Evolutionary conservation across 2,329 filamentous ascomycete species (phyloP).

Genomic region (Decorospora gaudefroyi): DNA sequence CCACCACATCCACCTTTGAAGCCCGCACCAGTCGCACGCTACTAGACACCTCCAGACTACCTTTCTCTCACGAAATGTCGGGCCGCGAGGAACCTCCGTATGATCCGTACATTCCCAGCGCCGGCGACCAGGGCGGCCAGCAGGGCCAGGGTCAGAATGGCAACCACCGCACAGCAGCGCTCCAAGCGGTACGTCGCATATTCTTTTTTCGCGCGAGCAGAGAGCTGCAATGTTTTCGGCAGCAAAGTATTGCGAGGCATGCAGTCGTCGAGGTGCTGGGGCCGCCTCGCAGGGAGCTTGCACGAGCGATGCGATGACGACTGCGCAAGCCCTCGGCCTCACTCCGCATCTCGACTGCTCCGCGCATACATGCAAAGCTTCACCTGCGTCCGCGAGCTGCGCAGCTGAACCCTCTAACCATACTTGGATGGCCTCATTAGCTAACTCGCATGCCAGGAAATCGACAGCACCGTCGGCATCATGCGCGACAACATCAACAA

Average conservation of each 20-base stretch:
- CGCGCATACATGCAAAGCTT: background rate
- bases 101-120: constrained; percentile 85
- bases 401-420: background rate
- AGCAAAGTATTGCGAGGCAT: constrained; percentile 4
- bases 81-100: constrained; percentile 66
- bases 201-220: constrained; percentile 4
- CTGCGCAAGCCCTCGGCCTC: background rate
- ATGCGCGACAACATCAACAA: constrained; percentile 99
- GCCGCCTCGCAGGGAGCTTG: constrained; percentile 18
- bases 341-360: background rate
- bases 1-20: constrained; percentile 24
- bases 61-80: constrained; percentile 48
- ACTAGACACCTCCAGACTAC: constrained; percentile 6
- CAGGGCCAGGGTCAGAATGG: constrained; percentile 56
- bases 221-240: constrained; percentile 6
- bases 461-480: constrained; percentile 90
- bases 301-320: constrained; percentile 14
- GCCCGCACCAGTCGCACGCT: constrained; percentile 25
- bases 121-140: constrained; percentile 52
- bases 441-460: constrained; percentile 68
- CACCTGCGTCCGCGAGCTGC: background rate
- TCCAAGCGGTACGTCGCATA: constrained; percentile 72
- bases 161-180: constrained; percentile 70
- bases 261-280: constrained; percentile 10
- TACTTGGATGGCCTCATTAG: constrained; percentile 7